Percentiles rank a stretch among this genome's conserved stretches.
Conservation (phyloP, 441 rosid species). For the Syzygium syzygioides region DNA sequence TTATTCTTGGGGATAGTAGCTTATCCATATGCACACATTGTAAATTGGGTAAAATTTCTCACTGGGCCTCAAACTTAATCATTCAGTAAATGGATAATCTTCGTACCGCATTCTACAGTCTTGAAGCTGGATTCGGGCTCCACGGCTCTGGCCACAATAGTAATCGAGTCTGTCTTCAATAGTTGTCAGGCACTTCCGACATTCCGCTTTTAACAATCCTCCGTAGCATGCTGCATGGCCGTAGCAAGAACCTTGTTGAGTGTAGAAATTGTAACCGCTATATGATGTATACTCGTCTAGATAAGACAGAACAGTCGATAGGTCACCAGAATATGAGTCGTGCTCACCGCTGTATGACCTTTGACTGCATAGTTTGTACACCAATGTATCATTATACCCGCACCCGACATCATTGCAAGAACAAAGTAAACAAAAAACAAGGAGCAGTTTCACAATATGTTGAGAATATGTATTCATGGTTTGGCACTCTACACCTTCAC, state of each 20-base stretch:
- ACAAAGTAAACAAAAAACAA: not conserved
- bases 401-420: not conserved
- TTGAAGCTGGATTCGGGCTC: not conserved
- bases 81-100: not conserved
- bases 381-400: not conserved
- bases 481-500: not conserved
- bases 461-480: not conserved
- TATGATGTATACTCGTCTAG: not conserved
- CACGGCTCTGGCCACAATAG: not conserved
- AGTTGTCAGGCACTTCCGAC: no score
- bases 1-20: not conserved
- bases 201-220: not conserved
- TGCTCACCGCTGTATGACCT: not conserved
- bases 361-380: not conserved
- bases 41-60: not conserved
- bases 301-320: no score
- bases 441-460: not conserved
- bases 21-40: not conserved
- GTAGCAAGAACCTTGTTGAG: not conserved
- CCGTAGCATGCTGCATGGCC: not conserved
- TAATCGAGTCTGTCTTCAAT: not conserved
- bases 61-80: not conserved
- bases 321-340: no score
- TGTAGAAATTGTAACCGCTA: not conserved
- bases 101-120: not conserved